Percentiles rank a stretch among this genome's conserved stretches.
Conservation (phyloP, 1,284 basidiomycete genomes). For the Apiotrichum mycotoxinovorans region DNA sequence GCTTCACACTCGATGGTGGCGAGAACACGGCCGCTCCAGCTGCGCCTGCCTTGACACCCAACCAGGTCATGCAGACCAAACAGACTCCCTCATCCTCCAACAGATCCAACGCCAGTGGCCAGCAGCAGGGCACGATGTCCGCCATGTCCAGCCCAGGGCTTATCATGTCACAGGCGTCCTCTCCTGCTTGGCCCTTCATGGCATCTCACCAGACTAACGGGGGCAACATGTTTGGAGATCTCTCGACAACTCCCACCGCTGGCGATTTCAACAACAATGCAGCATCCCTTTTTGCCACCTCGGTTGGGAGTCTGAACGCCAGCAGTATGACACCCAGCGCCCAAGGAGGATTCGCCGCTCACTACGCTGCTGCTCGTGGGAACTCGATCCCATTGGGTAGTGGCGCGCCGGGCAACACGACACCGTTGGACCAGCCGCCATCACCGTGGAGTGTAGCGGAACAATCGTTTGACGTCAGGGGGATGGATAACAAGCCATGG, state of each 20-base stretch:
- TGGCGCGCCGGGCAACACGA: conserved; percentile 20
- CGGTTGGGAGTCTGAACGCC: conserved; percentile 7
- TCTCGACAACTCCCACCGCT: conserved; percentile 12
- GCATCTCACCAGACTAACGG: not conserved
- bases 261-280: conserved; percentile 4
- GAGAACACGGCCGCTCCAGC: conserved; percentile 10
- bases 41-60: conserved; percentile 22
- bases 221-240: conserved; percentile 5
- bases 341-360: conserved; percentile 14
- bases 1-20: conserved; percentile 47
- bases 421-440: conserved; percentile 33
- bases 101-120: not conserved
- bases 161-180: not conserved
- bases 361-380: conserved; percentile 10
- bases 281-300: conserved; percentile 7
- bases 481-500: conserved; percentile 1
- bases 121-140: no score
- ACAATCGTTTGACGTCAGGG: conserved; percentile 6
- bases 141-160: not conserved
- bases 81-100: not conserved
- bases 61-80: conserved; percentile 14
- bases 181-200: conserved; percentile 8
- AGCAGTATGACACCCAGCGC: conserved; percentile 17
- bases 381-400: not conserved
- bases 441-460: conserved; percentile 24